phyloP scores from a whole-genome alignment of 345 rosid species.

The Eucalyptus melliodora region DNA sequence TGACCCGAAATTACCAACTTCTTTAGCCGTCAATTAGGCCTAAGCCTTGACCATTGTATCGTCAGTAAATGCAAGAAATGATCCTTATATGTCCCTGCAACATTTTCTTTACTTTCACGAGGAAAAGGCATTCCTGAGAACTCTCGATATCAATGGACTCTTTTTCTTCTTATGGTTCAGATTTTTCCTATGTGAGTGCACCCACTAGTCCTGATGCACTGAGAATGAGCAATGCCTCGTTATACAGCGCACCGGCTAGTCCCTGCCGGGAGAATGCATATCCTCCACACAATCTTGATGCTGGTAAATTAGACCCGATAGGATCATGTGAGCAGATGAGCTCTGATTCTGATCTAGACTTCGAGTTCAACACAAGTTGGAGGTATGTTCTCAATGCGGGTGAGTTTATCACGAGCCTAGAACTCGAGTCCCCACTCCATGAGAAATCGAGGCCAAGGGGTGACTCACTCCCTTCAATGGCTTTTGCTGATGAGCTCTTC shows the following conservation, averaged over 20 bases:
- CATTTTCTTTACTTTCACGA: neutral
- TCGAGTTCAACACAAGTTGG: constrained; percentile 22
- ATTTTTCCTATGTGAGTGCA: neutral
- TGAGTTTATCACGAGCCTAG: neutral
- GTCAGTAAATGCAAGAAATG: neutral
- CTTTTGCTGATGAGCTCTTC: constrained; percentile 52
- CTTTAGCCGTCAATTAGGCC: neutral
- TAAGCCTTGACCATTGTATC: neutral
- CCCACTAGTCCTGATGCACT: neutral
- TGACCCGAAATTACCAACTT: neutral
- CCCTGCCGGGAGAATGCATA: neutral
- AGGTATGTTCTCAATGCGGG: neutral
- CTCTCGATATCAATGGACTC: neutral
- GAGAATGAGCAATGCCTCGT: neutral
- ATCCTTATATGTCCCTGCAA: neutral
- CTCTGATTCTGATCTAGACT: constrained; percentile 3
- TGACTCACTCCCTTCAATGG: constrained; percentile 23
- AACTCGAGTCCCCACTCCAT: neutral
- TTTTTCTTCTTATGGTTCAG: neutral
- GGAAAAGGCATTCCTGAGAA: neutral
- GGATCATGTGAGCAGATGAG: neutral
- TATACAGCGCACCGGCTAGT: neutral
- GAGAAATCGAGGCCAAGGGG: neutral
- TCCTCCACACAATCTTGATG: neutral
- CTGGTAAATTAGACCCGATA: neutral